Evolutionary conservation across 306 rosid genomes (phyloP).

Genomic region (Hippophae tibetana): DNA sequence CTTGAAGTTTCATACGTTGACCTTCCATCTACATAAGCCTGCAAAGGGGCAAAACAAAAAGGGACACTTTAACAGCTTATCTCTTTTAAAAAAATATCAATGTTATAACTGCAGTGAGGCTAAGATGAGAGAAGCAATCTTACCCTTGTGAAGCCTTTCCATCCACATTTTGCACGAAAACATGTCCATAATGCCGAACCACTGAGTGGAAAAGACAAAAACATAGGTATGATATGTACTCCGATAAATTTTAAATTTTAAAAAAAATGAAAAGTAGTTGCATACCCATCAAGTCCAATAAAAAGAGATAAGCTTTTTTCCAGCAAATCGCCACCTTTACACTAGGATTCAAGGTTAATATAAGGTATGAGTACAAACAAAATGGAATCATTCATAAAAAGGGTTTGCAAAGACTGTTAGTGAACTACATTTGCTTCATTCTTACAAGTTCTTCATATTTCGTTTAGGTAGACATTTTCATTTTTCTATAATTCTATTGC

Average conservation of each 20-base stretch:
- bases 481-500: too few species aligned
- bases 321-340: slow-evolving; percentile 62
- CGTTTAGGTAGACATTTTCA: too few species aligned
- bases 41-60: slow-evolving; percentile 18
- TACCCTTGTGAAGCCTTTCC: slow-evolving; percentile 74
- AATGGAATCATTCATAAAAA: not conserved
- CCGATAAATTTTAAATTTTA: slow-evolving; percentile 4
- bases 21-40: slow-evolving; percentile 54
- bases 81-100: slow-evolving; percentile 1
- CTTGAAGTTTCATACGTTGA: slow-evolving; percentile 16
- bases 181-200: slow-evolving; percentile 66
- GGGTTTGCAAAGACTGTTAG: too few species aligned
- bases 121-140: slow-evolving; percentile 19
- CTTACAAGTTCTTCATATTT: too few species aligned
- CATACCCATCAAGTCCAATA: slow-evolving; percentile 61
- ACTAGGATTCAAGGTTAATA: slow-evolving; percentile 26
- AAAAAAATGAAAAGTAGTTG: slow-evolving; percentile 12
- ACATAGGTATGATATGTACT: slow-evolving; percentile 11
- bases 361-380: not conserved
- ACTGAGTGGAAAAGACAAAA: slow-evolving; percentile 31
- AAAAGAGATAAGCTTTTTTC: slow-evolving; percentile 54
- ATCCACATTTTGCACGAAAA: slow-evolving; percentile 79
- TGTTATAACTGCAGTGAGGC: not conserved
- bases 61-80: slow-evolving; percentile 9
- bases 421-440: too few species aligned